Evolutionary conservation across 352 stramenopile species (phyloP), one percentile per base, ranked within the genome.

Genomic region (Sclerospora graminicola): DNA sequence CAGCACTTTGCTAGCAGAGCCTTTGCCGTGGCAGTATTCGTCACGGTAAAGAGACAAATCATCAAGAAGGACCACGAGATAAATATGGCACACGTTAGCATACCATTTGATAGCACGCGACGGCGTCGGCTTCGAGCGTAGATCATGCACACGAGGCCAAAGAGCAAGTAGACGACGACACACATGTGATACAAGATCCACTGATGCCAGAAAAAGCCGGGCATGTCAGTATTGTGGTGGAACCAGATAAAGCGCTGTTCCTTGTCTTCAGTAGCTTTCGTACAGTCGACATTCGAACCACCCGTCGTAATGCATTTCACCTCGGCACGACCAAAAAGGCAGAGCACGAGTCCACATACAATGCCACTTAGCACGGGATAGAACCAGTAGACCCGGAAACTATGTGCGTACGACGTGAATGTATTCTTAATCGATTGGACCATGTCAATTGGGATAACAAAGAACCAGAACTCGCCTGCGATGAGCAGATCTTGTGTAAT

Each of bases 351-450:
- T 8, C 78, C 78, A 39, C 72, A 90, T 5, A 78, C 60, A 3
- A 72, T 54, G 0, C 81, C 81, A 29, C 78, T 88, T 20, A 89
- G 54, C 26, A 81, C 49, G 32, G 78, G 82, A 38, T 88, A 90
- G 46, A 89, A 75, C 74, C 77, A 87, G 59, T 93, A 93, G 6
- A 87, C 48, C 5, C 72, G 61, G n/a, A 88, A 72, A 54, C 91
- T 93, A 53, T 87, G 55, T 34, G 75, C 58, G 51, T 90, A 93
- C 26, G 79, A 91, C 34, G 82, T 89, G 54, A 93, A 93, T 8
- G 82, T 79, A 52, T 93, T 93, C 19, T 79, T 89, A 48, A 93
- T 84, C 14, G 77, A 90, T 69, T 93, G 80, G 29, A 89, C 69
- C 58, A 93, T 81, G 48, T 93, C 82, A 35, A 91, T 83, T 5